Evolutionary conservation across 108 stramenopile species (phyloP).

Genomic region (Pseudonitzschia multistriata): DNA sequence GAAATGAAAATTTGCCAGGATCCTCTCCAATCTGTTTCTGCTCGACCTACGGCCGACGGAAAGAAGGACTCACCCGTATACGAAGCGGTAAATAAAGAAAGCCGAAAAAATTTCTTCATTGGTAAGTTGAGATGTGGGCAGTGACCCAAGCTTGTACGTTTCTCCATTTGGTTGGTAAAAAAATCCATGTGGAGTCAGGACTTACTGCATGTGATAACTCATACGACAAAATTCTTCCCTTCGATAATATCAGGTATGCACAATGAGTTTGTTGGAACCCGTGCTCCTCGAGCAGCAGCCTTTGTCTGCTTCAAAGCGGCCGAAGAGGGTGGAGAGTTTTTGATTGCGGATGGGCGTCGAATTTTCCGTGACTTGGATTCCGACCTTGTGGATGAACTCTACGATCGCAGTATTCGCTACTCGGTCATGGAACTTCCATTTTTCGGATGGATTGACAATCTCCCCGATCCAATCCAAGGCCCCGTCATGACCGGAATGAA

Average conservation of each 20-base stretch:
- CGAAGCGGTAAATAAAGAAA: constrained; percentile 91
- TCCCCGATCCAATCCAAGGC: constrained; percentile 60
- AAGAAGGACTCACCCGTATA: constrained; percentile 78
- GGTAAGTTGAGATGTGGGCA: constrained; percentile 35
- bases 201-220: too few species aligned
- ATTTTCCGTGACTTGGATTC: constrained; percentile 77
- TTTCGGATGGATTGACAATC: constrained; percentile 81
- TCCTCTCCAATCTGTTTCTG: constrained; percentile 81
- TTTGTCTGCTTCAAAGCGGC: constrained; percentile 92
- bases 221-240: not conserved
- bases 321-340: constrained; percentile 86
- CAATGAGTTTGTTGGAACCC: constrained; percentile 90
- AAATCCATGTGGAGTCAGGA: not conserved
- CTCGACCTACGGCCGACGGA: constrained; percentile 86
- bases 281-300: constrained; percentile 85
- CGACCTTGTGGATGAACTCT: constrained; percentile 71
- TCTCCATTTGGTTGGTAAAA: too few species aligned
- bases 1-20: constrained; percentile 86
- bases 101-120: constrained; percentile 89
- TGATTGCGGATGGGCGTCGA: constrained; percentile 81
- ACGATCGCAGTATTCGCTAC: constrained; percentile 80
- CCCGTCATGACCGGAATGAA: constrained; percentile 62
- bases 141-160: too few species aligned
- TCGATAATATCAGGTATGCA: constrained; percentile 68
- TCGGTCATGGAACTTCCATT: constrained; percentile 90